Base-by-base conservation (phyloP, 1,139 yeast species). In the Lodderomyces elongisporus region DNA sequence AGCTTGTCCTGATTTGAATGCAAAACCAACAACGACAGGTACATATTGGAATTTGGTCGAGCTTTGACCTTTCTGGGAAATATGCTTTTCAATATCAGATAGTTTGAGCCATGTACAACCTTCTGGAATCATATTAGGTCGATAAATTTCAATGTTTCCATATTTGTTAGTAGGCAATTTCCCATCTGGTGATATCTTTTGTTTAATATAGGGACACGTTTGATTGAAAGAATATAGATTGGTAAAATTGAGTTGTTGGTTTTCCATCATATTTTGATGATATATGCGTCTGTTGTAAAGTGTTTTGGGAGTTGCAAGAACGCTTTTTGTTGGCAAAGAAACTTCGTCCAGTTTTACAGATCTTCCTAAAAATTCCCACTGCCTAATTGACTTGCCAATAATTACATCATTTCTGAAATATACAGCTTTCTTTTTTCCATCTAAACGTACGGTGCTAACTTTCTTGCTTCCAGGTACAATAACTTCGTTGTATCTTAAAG, bases 331-430 rank as follows among this genome's bases (percentile, higher is more conserved):
- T 2, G 56, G 58, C 1, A 31, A 32, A 1, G 39, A 37, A 1
- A 45, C n/a, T 32, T 57, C 48, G 0, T 39, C 46, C 4, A 52
- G 50, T 21, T 37, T 42, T 7, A 63, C 43, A 5, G 67, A 60
- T 30, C 70, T 42, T 1, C 68, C 70, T 15, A 60, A 39, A 35
- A 61, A 54, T 38, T 60, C 62, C 70, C 70, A 64, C 33, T 61
- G 69, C 15, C 54, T 56, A 33, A 52, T 58, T 0, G 70, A 61
- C 40, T 58, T 63, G 2, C 67, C 68, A 3, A 53, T 53, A 6
- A 52, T 28, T 2, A 62, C 39, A 7, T 47, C 35, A 27, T 51
- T 47, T 32, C 55, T 52, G 32, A 54, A 56, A 39, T 44, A 63
- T 0, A 63, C 50, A 1, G 47, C 42, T 9, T 45, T 46, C 18